Conservation (phyloP, 768 basidiomycete genomes). For the Cantharellus cinnabarinus region DNA sequence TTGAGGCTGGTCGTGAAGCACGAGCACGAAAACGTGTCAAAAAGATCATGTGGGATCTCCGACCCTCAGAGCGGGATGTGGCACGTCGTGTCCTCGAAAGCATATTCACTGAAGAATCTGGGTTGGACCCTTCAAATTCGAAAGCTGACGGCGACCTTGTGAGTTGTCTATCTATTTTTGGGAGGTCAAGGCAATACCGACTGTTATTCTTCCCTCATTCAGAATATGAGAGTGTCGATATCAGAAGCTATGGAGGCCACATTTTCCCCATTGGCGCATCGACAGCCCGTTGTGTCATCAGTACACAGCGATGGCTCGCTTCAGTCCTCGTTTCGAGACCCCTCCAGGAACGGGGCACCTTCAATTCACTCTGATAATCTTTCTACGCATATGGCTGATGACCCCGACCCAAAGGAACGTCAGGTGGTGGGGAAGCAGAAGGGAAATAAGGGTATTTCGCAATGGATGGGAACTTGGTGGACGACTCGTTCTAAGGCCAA, state of each 20-base stretch:
- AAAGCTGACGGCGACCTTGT: not conserved
- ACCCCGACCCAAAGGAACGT: not conserved
- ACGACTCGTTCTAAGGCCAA: not conserved
- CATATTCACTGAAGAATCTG: conserved; percentile 32
- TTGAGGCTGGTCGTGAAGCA: conserved; percentile 41
- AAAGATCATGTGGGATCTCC: conserved; percentile 32
- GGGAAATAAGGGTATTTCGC: too few relatives aligned
- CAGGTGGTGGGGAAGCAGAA: not conserved
- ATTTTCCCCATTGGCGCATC: conserved; percentile 2
- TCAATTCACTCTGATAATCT: not conserved
- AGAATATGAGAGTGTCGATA: conserved; percentile 35
- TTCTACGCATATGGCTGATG: too few relatives aligned
- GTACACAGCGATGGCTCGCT: not conserved
- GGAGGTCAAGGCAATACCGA: not conserved
- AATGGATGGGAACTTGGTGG: not conserved
- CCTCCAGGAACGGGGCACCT: not conserved
- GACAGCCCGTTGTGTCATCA: not conserved
- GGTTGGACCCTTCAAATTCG: conserved; percentile 17
- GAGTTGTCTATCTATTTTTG: conserved; percentile 1
- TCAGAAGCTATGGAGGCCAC: conserved; percentile 36
- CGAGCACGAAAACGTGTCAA: conserved; percentile 15
- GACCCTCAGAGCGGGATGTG: conserved; percentile 39
- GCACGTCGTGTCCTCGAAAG: conserved; percentile 47
- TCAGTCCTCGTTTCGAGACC: not conserved
- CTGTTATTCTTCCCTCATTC: not conserved